Percentiles rank a stretch among this genome's conserved stretches.
Evolutionary conservation across 139 green algal genomes (phyloP).

Genomic region (Trebouxia sp.): DNA sequence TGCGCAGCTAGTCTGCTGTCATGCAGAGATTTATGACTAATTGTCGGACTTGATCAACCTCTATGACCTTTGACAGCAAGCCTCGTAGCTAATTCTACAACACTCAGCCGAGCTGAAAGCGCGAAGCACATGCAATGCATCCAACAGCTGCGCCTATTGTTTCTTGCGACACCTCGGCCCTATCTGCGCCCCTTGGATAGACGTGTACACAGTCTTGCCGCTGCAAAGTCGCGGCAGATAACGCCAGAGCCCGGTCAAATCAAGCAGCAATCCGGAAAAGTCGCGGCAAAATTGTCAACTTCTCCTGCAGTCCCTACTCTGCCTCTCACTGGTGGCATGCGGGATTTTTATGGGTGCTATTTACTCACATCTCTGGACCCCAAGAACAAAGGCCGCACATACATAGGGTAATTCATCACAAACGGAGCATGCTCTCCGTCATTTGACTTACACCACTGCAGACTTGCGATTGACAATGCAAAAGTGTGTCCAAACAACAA

Average conservation of each 20-base stretch:
- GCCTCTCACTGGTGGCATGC: slow-evolving; percentile 38
- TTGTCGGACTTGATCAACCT: too few species aligned
- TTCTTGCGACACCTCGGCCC: background rate
- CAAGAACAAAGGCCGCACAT: slow-evolving; percentile 42
- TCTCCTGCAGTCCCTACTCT: background rate
- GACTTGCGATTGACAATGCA: background rate
- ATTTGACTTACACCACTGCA: background rate
- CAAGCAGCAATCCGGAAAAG: too few species aligned
- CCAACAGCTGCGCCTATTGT: background rate
- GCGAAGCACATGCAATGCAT: slow-evolving; percentile 20
- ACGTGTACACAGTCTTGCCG: too few species aligned
- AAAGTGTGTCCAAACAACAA: too few species aligned
- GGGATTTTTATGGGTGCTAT: slow-evolving; percentile 59
- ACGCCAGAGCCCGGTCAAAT: too few species aligned
- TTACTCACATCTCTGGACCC: slow-evolving; percentile 44
- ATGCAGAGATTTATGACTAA: too few species aligned
- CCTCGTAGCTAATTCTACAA: too few species aligned
- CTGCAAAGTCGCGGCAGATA: too few species aligned
- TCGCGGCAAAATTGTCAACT: too few species aligned
- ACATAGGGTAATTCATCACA: slow-evolving; percentile 53
- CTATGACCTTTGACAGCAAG: too few species aligned
- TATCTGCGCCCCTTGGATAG: too few species aligned
- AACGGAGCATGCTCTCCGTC: background rate
- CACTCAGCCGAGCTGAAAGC: background rate
- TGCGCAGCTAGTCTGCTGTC: too few species aligned